Evolutionary conservation across 1,284 basidiomycete genomes (phyloP), one percentile per base, ranked within the genome.

Genomic region (Microstroma glucosiphilum): DNA sequence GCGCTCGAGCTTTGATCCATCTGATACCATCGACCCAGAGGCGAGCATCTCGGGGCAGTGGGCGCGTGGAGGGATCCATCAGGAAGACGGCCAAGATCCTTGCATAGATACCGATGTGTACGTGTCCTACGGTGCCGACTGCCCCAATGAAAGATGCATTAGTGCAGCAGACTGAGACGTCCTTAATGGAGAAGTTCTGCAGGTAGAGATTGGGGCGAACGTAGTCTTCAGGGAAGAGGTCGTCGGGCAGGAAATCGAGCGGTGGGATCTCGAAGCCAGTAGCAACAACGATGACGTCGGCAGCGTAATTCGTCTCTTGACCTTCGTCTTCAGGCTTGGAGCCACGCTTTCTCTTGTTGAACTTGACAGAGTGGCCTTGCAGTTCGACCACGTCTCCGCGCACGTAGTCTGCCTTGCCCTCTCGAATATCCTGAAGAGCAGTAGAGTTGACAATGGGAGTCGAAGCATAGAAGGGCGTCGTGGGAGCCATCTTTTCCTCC

Each of bases 181-280:
- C 75, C 65, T 84, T 82, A 1, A 85, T 84, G 1, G 83, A 81
- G 80, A 88, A 87, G 64, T 85, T 86, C 67, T 87, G 86, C 21
- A 87, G 80, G 67, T 87, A 87, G 67, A 87, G 75, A 64, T 86
- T 83, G 26, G 86, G 85, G 21, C 73, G 69, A 0, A 64, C 62
- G 68, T 86, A 86, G 17, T 81, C 82, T 57, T 85, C 82, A 0
- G 86, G 86, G 80, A 87, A 87, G 53, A 87, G 74, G n/a, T 86
- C 83, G 1, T 82, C 64, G 8, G 84, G 82, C 60, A 87, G 71
- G 72, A 87, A 87, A 55, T 83, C 82, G 43, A 86, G 72, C n/a
- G 79, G 77, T 0, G 86, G 86, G 53, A 83, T 81, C 69, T 85
- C 80, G 73, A 85, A 87, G 1, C 86, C 86, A 1, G 85, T 86